Conservation (phyloP, 805 yeast species). For the Maudiozyma pseudohumilis region DNA sequence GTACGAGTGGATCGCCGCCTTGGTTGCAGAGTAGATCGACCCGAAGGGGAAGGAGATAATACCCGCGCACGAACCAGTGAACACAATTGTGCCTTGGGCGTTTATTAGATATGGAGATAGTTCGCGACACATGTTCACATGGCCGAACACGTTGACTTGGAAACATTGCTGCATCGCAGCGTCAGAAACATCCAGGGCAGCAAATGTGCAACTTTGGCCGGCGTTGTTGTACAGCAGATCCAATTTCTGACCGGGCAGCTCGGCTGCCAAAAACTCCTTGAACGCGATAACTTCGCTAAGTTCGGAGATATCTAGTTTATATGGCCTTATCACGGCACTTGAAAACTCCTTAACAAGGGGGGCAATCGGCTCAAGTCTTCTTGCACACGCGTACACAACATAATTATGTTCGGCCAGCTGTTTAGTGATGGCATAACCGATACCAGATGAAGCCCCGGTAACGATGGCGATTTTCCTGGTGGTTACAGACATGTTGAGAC, state of each 20-base stretch:
- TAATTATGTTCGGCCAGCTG: constrained; percentile 44
- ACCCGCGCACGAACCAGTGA: constrained; percentile 69
- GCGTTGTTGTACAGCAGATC: constrained; percentile 69
- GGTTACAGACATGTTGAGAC: neutral
- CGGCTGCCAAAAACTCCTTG: constrained; percentile 32
- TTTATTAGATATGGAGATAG: constrained; percentile 46
- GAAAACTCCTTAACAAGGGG: constrained; percentile 28
- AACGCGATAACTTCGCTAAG: constrained; percentile 37
- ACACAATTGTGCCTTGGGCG: constrained; percentile 58
- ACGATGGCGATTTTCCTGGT: constrained; percentile 38
- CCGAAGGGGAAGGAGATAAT: constrained; percentile 61
- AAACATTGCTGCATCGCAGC: constrained; percentile 42
- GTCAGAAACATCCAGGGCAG: constrained; percentile 58
- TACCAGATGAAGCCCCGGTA: constrained; percentile 54
- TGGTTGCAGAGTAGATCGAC: constrained; percentile 53
- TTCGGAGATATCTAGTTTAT: constrained; percentile 50
- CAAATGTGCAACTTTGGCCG: constrained; percentile 62
- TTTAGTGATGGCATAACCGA: constrained; percentile 40
- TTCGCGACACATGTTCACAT: constrained; percentile 52
- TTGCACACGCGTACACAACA: constrained; percentile 63
- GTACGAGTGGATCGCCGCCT: constrained; percentile 69
- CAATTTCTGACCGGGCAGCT: constrained; percentile 38
- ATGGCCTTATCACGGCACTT: constrained; percentile 33
- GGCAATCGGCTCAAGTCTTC: constrained; percentile 54
- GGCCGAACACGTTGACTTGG: constrained; percentile 63